Base-by-base conservation (phyloP, 2,329 filamentous ascomycete species). In the Fonsecaea pedrosoi region DNA sequence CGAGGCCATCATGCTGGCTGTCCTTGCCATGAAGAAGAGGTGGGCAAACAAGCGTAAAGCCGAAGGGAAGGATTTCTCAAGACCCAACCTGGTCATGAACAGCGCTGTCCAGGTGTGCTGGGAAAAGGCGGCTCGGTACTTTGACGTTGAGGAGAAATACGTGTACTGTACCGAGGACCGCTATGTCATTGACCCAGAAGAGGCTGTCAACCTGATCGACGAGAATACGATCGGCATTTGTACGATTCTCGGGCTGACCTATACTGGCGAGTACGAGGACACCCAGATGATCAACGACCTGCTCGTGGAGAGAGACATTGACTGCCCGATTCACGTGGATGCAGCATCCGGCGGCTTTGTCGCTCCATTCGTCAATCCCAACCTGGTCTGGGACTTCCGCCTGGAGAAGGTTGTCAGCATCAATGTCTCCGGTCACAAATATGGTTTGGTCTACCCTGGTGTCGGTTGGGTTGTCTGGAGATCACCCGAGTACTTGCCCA, bases 21-120 rank as follows among this genome's bases (percentile, higher is more conserved):
- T 80, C 1, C 83, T 97, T 40, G 94, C 94, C 73, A 97, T 97
- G 93, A 97, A 97, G 87, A 92, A 90, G 82, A 88, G 90, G 74
- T 98, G 94, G 94, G 89, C 92, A 82, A 93, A 95, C 79, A 89
- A 89, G 81, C 89, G 92, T 73, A 87, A 90, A 77, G 92, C 91
- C 4, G 91, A 87, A 73, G 94, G 93, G 68, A 95, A 96, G 82
- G 86, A 92, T 62, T 86, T 79, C 68, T 91, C 93, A 69, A 86
- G 86, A 54, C 94, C 94, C 63, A 98, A 98, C 81, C 90, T 98
- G 69, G 83, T 98, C 83, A 97, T 98, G 94, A 95, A 92, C 74
- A 92, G 92, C 32, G 94, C 94, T 37, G 94, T 97, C 1, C 94
- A 98, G 81, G 94, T 97, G 48, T 97, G 93, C 84, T 97, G 94